phyloP scores from a whole-genome alignment of 352 stramenopile genomes.

The Phytophthora fragariae region DNA sequence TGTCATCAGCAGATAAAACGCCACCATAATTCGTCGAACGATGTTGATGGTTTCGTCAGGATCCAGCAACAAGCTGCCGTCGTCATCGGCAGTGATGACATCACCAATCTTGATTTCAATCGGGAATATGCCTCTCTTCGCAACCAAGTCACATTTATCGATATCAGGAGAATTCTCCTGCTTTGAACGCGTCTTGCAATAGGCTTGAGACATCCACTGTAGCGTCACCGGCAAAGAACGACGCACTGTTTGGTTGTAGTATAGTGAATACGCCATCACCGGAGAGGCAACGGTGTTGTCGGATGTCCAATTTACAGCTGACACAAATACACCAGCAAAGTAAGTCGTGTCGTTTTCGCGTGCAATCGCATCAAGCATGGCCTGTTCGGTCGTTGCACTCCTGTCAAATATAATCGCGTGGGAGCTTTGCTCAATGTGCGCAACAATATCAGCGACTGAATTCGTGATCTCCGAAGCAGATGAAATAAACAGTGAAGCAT shows the following conservation, averaged over 20 bases:
- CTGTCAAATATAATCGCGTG: slow-evolving; percentile 43
- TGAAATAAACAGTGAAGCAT: slow-evolving; percentile 58
- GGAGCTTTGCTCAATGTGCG: slow-evolving; percentile 33
- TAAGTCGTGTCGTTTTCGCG: slow-evolving; percentile 53
- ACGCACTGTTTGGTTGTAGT: slow-evolving; percentile 75
- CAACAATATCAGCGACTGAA: slow-evolving; percentile 42
- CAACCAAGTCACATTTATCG: slow-evolving; percentile 53
- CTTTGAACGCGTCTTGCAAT: slow-evolving; percentile 50
- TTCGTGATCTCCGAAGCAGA: slow-evolving; percentile 30
- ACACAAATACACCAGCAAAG: slow-evolving; percentile 69
- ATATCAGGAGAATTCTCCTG: slow-evolving; percentile 22
- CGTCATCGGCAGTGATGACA: slow-evolving; percentile 28
- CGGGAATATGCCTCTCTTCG: slow-evolving; percentile 63
- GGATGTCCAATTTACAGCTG: slow-evolving; percentile 42
- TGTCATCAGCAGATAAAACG: slow-evolving; percentile 80
- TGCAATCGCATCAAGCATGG: slow-evolving; percentile 55
- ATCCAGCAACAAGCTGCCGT: slow-evolving; percentile 29
- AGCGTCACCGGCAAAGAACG: slow-evolving; percentile 68
- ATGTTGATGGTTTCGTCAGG: slow-evolving; percentile 47
- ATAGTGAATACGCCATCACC: slow-evolving; percentile 54
- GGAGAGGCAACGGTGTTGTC: slow-evolving; percentile 12
- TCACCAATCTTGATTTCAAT: slow-evolving; percentile 32
- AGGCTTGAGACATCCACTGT: slow-evolving; percentile 67
- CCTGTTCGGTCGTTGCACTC: slow-evolving; percentile 34
- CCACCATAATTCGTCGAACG: slow-evolving; percentile 92